Percentiles rank a stretch among this genome's conserved stretches.
Evolutionary conservation across 1,284 basidiomycete species (phyloP).

Genomic region (Tilletia walkeri): DNA sequence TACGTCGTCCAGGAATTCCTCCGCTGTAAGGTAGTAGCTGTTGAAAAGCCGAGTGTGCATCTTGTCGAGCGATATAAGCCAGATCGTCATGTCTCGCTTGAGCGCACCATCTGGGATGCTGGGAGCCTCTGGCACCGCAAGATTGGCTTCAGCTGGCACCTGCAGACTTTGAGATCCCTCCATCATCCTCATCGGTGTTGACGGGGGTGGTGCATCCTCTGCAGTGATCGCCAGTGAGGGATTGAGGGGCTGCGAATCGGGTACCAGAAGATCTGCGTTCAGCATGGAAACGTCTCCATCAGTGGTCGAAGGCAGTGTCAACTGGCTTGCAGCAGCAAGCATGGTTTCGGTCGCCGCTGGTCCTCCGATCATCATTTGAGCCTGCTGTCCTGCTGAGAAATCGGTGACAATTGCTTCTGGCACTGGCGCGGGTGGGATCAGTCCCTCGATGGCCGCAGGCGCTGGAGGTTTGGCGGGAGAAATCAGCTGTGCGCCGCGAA

Average conservation of each 20-base stretch:
- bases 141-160: not conserved
- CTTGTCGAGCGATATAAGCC: slow-evolving; percentile 66
- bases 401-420: slow-evolving; percentile 17
- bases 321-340: not conserved
- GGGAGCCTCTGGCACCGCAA: not conserved
- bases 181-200: not conserved
- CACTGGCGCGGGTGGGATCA: not conserved
- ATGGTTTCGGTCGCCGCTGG: not conserved
- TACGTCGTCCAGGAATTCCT: slow-evolving; percentile 83
- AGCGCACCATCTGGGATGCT: slow-evolving; percentile 21
- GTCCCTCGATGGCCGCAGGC: not conserved
- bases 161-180: not conserved
- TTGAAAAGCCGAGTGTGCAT: slow-evolving; percentile 85
- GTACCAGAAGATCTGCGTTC: not conserved
- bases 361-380: not conserved
- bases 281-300: slow-evolving; percentile 2
- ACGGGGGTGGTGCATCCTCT: slow-evolving; percentile 6
- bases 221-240: slow-evolving; percentile 15
- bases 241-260: slow-evolving; percentile 8
- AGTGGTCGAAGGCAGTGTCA: no score
- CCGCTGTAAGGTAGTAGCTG: slow-evolving; percentile 80
- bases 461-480: slow-evolving; percentile 2
- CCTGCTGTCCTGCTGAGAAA: slow-evolving; percentile 25
- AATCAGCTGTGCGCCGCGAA: slow-evolving; percentile 19
- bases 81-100: slow-evolving; percentile 45